Evolutionary conservation across 768 basidiomycete genomes (phyloP), one percentile per base, ranked within the genome.

Genomic region (Pisolithus sp.): DNA sequence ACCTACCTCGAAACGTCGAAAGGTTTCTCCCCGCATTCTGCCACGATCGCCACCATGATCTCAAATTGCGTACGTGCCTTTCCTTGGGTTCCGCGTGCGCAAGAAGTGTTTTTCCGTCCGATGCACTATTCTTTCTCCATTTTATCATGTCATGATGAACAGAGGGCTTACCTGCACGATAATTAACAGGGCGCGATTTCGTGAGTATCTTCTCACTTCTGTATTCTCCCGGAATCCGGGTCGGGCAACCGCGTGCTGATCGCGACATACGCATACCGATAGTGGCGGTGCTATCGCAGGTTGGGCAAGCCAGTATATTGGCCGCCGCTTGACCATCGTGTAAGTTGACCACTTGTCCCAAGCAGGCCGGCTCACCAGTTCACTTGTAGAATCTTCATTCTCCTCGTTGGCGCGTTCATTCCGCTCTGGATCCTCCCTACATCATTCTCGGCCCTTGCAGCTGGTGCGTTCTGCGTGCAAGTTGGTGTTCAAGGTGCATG

Each of bases 401-500:
- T 66, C 5, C 56, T 66, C 26, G 62, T 66, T 26, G 62, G 62
- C 40, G 74, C 64, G 21, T 80, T 81, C 69, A 86, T 89, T 58
- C 86, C 86, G 0, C 73, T 93, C 2, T 94, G 92, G 93, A 88
- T 92, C 58, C 59, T 95, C 7, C 93, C 93, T 2, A 68, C 59
- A 6, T 68, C 75, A 1, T 93, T 93, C 66, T 65, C 77, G 1
- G 76, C 72, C 1, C 82, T 96, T 8, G 62, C 88, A 0, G 89
- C 89, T 0, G 90, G 90, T 8, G 92, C 90, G 1, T 95, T 94
- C 71, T 91, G 80, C 58, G 73, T 92, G 15, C 91, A 93, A 61
- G 81, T 89, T 57, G 89, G 89, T 47, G 89, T 94, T 0, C 93
- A 95, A 64, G 91, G 90, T 2, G 91, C 89, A 36, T 92, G 89